These are phyloP conservation scores for Orbilia blumenaviensis DNA, from an alignment of 2,329 filamentous ascomycete genomes.

Conservation along the genomic window DNA sequence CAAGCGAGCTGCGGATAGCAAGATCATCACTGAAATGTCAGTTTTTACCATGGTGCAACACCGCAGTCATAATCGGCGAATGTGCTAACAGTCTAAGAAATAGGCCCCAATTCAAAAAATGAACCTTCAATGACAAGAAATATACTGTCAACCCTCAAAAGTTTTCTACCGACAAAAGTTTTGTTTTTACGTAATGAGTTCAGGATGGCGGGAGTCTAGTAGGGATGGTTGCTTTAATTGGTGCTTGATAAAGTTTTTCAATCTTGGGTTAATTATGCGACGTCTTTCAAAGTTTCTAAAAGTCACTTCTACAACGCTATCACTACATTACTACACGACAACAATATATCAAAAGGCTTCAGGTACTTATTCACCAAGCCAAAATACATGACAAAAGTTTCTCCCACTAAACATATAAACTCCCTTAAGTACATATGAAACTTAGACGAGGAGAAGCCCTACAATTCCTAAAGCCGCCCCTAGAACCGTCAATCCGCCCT, in stretches of 20 bases:
- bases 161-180: constrained; percentile 1
- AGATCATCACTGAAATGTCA: constrained; percentile 51
- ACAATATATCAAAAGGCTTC: too few species aligned
- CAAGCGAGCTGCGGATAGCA: constrained; percentile 41
- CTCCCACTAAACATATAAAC: too few species aligned
- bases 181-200: not conserved
- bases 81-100: not conserved
- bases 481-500: constrained; percentile 9
- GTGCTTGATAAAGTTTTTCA: too few species aligned
- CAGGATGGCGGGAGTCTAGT: not conserved
- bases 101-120: constrained; percentile 30
- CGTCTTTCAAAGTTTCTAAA: too few species aligned
- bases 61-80: not conserved
- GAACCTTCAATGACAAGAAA: not conserved
- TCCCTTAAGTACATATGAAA: too few species aligned
- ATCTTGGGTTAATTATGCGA: too few species aligned
- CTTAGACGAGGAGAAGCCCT: constrained; percentile 29
- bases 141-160: not conserved
- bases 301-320: too few species aligned
- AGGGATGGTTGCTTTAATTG: too few species aligned
- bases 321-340: too few species aligned
- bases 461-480: constrained; percentile 12
- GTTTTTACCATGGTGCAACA: not conserved
- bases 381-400: too few species aligned
- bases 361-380: too few species aligned